Percentiles rank a stretch among this genome's conserved stretches.
These are phyloP conservation scores for Flaveria brownii DNA, from an alignment of 129 eudicot genomes.

Conservation along the genomic window DNA sequence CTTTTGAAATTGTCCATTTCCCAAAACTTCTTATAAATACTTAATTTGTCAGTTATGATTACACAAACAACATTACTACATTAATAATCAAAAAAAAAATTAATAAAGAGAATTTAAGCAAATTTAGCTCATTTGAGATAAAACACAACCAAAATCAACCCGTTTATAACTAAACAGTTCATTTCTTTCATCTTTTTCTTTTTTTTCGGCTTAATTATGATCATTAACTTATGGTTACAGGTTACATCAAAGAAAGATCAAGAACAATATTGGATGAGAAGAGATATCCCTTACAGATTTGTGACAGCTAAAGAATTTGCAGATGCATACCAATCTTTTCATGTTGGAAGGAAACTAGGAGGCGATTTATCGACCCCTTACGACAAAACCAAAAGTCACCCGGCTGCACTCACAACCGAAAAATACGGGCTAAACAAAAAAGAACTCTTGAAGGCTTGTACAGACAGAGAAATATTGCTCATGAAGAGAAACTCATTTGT, in stretches of 20 bases:
- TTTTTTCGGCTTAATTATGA: neutral
- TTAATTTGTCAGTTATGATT: neutral
- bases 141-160: neutral
- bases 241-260: constrained; percentile 83
- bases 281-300: constrained; percentile 52
- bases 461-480: constrained; percentile 55
- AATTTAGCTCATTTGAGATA: neutral
- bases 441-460: constrained; percentile 63
- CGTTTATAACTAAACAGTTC: neutral
- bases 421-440: constrained; percentile 53
- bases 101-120: too few species aligned
- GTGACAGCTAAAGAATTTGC: constrained; percentile 58
- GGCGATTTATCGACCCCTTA: constrained; percentile 45
- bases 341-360: constrained; percentile 45
- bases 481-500: constrained; percentile 69
- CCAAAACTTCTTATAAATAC: neutral
- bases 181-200: neutral
- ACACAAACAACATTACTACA: neutral
- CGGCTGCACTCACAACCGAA: constrained; percentile 62
- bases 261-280: constrained; percentile 57
- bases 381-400: constrained; percentile 61
- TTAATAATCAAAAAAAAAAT: neutral
- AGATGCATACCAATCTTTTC: constrained; percentile 54
- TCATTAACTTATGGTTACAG: constrained; percentile 30
- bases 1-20: neutral